Evolutionary conservation across 805 yeast genomes (phyloP), one percentile per base, ranked within the genome.

Genomic region (Alloascoidea hylecoeti): DNA sequence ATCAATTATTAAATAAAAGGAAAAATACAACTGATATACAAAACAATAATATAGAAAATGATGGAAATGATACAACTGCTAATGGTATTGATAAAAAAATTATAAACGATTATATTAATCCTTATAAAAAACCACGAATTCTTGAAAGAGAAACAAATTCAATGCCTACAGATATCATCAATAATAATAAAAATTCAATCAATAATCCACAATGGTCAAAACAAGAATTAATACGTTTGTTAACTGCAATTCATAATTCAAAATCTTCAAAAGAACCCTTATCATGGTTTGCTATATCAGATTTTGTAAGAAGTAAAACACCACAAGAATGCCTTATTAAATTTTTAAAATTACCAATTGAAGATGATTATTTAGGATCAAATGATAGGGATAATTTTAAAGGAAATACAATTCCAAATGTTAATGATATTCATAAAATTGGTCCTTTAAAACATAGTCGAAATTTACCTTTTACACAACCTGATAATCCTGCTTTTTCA

Each of bases 401-500:
- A 5, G 17, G n/a, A n/a, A n/a, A n/a, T n/a, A n/a, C n/a, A n/a
- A n/a, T n/a, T n/a, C n/a, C n/a, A n/a, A n/a, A n/a, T n/a, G n/a
- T n/a, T 13, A 23, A 39, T 13, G 53, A 59, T 27, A 56, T 46
- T 32, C 61, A 63, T 6, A 65, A 70, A 27, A 54, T 80, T 15
- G 88, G 92, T 0, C 82, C 94, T 12, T 66, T 88, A 45, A 81
- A 71, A 55, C 78, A 89, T 3, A 79, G 94, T 2, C 48, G 50
- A 37, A 80, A 84, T 53, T 66, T 89, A 37, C 95, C 97, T 12
- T 78, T 83, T 37, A 73, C 84, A 28, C 72, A 84, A 34, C 73
- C 78, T 18, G 97, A 92, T 48, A 92, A 92, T 56, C 98, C 99
- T 2, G 86, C 92, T 3, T 68, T 92, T 62, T 79, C 94, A 27